A percentile compares a stretch with the other conserved stretches of the same genome.
Conservation (phyloP, 176 grass and related monocot species). For the Areca catechu region DNA sequence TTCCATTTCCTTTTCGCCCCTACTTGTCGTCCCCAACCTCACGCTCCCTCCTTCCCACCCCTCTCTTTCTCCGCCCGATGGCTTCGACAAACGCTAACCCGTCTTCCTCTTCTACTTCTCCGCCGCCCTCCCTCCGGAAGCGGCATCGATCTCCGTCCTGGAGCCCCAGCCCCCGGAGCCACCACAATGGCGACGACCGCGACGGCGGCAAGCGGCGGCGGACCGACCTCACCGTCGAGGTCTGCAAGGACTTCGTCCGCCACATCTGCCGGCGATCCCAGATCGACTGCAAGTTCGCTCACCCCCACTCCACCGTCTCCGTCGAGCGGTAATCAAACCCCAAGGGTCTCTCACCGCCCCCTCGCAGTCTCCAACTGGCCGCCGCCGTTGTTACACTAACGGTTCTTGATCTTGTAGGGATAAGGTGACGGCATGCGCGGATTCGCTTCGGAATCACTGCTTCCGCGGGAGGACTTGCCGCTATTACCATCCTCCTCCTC, state of each 20-base stretch:
- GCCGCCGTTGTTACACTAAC: not conserved
- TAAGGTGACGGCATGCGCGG: constrained; percentile 72
- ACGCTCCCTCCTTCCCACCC: too few relatives aligned
- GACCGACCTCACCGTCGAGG: constrained; percentile 34
- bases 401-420: constrained; percentile 30
- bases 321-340: constrained; percentile 38
- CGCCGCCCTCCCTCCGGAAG: constrained; percentile 44
- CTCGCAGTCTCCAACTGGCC: constrained; percentile 12
- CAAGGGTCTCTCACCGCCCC: not conserved
- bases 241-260: constrained; percentile 51
- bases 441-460: constrained; percentile 54
- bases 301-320: constrained; percentile 42
- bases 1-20: too few relatives aligned
- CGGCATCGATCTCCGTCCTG: constrained; percentile 33
- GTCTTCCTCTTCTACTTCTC: constrained; percentile 13
- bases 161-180: not conserved
- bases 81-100: not conserved
- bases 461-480: constrained; percentile 50
- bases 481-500: constrained; percentile 63
- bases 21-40: too few relatives aligned
- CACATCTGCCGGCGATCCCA: constrained; percentile 37
- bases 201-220: constrained; percentile 41
- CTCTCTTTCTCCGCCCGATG: too few relatives aligned
- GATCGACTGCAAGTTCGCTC: constrained; percentile 57
- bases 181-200: not conserved